These are phyloP conservation scores for Typha latifolia DNA, from an alignment of 176 grass and related monocot genomes.

Conservation along the genomic window DNA sequence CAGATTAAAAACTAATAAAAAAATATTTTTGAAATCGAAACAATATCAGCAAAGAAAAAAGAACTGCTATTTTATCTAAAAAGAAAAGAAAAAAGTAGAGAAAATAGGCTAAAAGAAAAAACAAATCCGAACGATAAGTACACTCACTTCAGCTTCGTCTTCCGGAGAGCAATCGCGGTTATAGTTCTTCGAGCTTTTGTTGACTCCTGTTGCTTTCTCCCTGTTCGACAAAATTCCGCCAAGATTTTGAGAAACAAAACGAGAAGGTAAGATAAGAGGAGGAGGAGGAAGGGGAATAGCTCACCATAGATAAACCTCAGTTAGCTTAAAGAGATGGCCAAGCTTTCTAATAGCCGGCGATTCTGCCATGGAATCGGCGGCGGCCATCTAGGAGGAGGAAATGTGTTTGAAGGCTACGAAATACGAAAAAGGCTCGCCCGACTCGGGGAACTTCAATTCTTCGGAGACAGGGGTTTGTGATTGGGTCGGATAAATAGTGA, in stretches of 20 bases:
- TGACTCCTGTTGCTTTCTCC: constrained; percentile 38
- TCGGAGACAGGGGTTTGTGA: too few relatives aligned
- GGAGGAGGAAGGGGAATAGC: background rate
- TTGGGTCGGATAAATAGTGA: too few relatives aligned
- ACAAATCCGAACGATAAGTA: too few relatives aligned
- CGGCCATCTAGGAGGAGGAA: background rate
- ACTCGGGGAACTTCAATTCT: too few relatives aligned
- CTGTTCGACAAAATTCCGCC: constrained; percentile 32
- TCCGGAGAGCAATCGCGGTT: constrained; percentile 7
- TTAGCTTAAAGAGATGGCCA: constrained; percentile 52
- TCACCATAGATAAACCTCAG: constrained; percentile 66
- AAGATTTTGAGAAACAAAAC: constrained; percentile 5
- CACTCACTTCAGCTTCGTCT: constrained; percentile 6
- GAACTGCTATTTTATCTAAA: background rate
- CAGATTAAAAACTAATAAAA: background rate
- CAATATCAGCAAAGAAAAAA: background rate
- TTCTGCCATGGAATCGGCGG: constrained; percentile 16
- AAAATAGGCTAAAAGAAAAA: background rate
- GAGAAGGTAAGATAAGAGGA: background rate
- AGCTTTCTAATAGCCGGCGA: constrained; percentile 34
- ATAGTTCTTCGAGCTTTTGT: constrained; percentile 3
- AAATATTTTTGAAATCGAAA: background rate
- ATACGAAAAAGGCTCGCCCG: too few relatives aligned
- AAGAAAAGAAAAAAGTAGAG: background rate
- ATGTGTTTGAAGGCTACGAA: too few relatives aligned